Evolutionary conservation across 1,139 yeast genomes (phyloP), one percentile per base, ranked within the genome.

Genomic region (Yamadazyma membranifaciens): DNA sequence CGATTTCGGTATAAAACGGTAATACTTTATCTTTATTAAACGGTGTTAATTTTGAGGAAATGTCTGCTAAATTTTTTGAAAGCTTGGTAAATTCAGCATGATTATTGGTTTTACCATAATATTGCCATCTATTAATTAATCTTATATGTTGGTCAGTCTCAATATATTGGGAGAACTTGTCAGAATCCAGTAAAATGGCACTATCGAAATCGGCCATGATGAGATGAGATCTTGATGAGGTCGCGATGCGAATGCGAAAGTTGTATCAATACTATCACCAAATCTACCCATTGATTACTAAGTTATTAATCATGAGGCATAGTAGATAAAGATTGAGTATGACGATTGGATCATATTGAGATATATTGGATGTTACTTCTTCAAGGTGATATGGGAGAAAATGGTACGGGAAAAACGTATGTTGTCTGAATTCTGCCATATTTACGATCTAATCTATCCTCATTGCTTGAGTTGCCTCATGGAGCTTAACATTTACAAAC

Each of bases 21-120:
- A 39, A 39, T 10, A 41, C 34, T 14, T 45, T 41, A 1, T 55
- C 46, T 68, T 49, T 33, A 36, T 42, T 33, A 47, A 53, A 16
- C 41, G 29, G 9, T 43, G 50, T 37, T 40, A 43, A 26, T 7
- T 29, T 4, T 6, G 16, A 6, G 2, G 44, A 40, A 12, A 45
- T 31, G 9, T 37, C 31, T 12, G 36, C 33, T n/a, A 45, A 16
- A 25, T 26, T 31, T 10, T 60, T 59, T 0, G 82, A 66, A 2
- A 71, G 42, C 13, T 62, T 63, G 1, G 75, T 64, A 49, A 81
- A 71, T 38, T 71, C 75, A 2, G 65, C 52, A 52, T 80, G 83
- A 46, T 82, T 81, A 51, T 81, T 81, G n/a, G 75, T 69, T 36
- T 83, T 79, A 4, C 87, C 76, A 52, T 68, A 79, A 50, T 78